These are phyloP conservation scores for Picocystis sp. DNA, from an alignment of 163 green algal genomes.

Conservation along the genomic window DNA sequence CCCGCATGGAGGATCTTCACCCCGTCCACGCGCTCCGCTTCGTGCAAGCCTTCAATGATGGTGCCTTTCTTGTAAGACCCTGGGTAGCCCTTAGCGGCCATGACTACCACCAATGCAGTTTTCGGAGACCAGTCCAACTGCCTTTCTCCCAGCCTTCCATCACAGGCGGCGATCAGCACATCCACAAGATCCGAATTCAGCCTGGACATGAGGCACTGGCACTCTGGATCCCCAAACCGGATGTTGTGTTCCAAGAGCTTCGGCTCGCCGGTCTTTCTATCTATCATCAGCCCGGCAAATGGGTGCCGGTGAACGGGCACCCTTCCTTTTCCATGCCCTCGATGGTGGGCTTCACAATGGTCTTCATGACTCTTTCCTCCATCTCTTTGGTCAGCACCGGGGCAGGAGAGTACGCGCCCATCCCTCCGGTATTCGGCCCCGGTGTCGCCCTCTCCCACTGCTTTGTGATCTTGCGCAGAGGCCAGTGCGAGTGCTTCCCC, in stretches of 20 bases:
- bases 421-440: conserved; percentile 95
- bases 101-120: conserved; percentile 69
- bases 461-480: conserved; percentile 28
- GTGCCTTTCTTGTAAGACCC: conserved; percentile 71
- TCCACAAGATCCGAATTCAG: conserved; percentile 67
- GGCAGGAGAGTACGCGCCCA: conserved; percentile 93
- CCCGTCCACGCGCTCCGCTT: conserved; percentile 4
- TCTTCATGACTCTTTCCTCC: conserved; percentile 50
- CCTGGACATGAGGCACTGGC: conserved; percentile 83
- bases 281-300: conserved; percentile 64
- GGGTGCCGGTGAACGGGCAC: conserved; percentile 71
- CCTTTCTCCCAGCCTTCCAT: conserved; percentile 13
- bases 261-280: conserved; percentile 20
- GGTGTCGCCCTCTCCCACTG: conserved; percentile 79
- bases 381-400: conserved; percentile 72
- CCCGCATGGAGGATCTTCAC: conserved; percentile 80
- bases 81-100: conserved; percentile 89
- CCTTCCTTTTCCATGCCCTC: conserved; percentile 70
- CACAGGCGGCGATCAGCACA: conserved; percentile 34
- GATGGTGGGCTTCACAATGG: conserved; percentile 76
- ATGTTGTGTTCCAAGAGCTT: conserved; percentile 98
- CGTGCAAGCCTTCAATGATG: conserved; percentile 52
- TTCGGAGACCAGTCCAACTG: conserved; percentile 53
- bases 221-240: conserved; percentile 95
- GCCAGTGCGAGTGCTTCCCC: conserved; percentile 44